Evolutionary conservation across 352 stramenopile genomes (phyloP), one percentile per base, ranked within the genome.

Genomic region (Stramenopiles sp.): DNA sequence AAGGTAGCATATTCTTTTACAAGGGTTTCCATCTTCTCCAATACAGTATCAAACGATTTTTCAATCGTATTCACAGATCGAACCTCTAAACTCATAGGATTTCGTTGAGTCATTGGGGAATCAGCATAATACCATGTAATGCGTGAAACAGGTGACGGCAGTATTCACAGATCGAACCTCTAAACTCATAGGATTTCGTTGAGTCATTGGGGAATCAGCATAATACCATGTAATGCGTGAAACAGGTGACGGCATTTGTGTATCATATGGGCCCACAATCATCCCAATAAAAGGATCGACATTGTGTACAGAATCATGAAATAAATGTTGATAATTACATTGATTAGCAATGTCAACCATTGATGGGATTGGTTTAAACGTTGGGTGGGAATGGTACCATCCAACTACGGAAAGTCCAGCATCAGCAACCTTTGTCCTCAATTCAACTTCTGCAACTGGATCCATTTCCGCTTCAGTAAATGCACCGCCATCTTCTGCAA

Each of bases 401-500:
- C 93, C 93, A 0, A 97, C 91, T 63, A 97, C 90, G 78, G 93
- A 88, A 0, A 97, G 81, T 76, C 92, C 84, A 0, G 91, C 87
- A 53, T 93, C 89, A 80, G 88, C 80, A 82, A 97, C 96, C 63
- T 93, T 92, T 30, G 93, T 89, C 32, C 90, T 88, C 63, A 95
- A 81, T 78, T 94, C 86, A 79, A 97, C 92, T 81, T 97, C 91
- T 74, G 86, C 92, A 1, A 87, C 90, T 6, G 93, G 92, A 80
- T 97, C 92, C 91, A 97, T 96, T 80, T 97, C 93, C 1, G 96
- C 93, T 81, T 97, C 93, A 29, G 92, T 97, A 29, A 88, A 88
- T 1, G 92, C 92, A 81, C 94, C 88, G 73, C 95, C 87, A 23
- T 93, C 91, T 73, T 91, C 84, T 79, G 89, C 85, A 20, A 93